Percentiles rank a stretch among this genome's conserved stretches.
Evolutionary conservation across 2,329 filamentous ascomycete genomes (phyloP).

Genomic region (Dactylonectria estremocensis): DNA sequence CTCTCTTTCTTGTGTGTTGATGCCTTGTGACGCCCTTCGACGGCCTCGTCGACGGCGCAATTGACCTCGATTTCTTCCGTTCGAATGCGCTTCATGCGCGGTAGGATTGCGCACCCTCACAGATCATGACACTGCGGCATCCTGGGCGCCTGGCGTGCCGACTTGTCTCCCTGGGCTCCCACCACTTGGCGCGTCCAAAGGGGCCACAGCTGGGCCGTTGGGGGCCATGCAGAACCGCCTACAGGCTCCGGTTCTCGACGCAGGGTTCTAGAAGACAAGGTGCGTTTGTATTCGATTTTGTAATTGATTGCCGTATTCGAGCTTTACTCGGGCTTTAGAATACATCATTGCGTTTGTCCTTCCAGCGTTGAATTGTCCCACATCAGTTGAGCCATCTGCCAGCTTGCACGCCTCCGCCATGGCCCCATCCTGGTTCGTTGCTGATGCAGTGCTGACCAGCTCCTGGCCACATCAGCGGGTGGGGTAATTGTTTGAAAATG

Average conservation of each 20-base stretch:
- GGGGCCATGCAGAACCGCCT: conserved; percentile 36
- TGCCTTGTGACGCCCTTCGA: conserved; percentile 29
- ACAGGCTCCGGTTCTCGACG: conserved; percentile 50
- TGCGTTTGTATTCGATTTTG: conserved; percentile 38
- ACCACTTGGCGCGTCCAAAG: conserved; percentile 37
- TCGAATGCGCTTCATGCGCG: conserved; percentile 4
- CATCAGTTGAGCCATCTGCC: neutral
- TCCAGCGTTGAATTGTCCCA: neutral
- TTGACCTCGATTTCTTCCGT: conserved; percentile 20
- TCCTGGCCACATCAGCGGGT: neutral
- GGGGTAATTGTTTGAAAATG: neutral
- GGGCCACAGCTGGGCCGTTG: conserved; percentile 34
- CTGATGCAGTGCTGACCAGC: neutral
- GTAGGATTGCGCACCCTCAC: conserved; percentile 15
- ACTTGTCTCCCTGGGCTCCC: conserved; percentile 38
- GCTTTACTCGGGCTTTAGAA: neutral
- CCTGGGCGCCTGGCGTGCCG: conserved; percentile 48
- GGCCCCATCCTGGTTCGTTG: conserved; percentile 6
- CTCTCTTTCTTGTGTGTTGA: conserved; percentile 35
- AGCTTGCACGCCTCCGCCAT: neutral
- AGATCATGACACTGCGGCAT: conserved; percentile 46
- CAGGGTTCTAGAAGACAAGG: conserved; percentile 45
- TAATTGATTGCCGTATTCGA: neutral
- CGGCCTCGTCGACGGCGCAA: conserved; percentile 30
- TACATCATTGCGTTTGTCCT: neutral